Evolutionary conservation across 176 grass and related monocot species (phyloP), one percentile per base, ranked within the genome.

Genomic region (Canna indica): DNA sequence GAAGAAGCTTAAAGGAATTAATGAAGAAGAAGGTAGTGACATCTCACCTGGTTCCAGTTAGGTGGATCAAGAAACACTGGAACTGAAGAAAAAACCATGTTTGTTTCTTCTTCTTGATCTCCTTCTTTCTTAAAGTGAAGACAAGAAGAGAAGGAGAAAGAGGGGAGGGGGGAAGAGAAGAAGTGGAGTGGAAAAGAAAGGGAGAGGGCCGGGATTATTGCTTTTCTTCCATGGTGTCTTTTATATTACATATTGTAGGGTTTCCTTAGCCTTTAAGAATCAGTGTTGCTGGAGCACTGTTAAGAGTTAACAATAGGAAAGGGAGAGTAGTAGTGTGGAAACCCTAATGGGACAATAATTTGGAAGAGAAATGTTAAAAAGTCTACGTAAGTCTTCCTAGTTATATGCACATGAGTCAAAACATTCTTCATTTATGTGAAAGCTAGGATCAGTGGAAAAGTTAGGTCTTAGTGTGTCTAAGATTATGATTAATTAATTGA

Each of bases 41-140:
- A 38, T 4, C 39, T 74, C 80, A 99, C 95, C 95, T 99, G 95
- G 61, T 74, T 85, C 95, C 95, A 99, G 80, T 80, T 94, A 41
- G 83, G 90, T 68, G 90, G 90, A 39, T 99, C 95, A 68, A 85
- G 80, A 86, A 88, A 94, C 73, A 88, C 78, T 41, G 90, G 84
- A 69, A 94, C 77, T 42, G 95, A 99, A 54, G 95, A 88, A 72
- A 99, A 99, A 67, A 93, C 90, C 95, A 99, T 99, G 76, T 50
- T 78, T 79, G 65, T 47, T 58, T 34, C 36, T 47, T 18, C 2
- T 28, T 34, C 25, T 63, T 38, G 20, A 25, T 71, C 73, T 32
- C 18, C 45, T 36, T 34, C 63, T 70, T 71, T 39, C 63, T 82
- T 29, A 74, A 80, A 33, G 78, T 26, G 71, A 56, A 16, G 7